Conservation (phyloP, 2,329 filamentous ascomycete genomes). For the Anthostomella pinea region DNA sequence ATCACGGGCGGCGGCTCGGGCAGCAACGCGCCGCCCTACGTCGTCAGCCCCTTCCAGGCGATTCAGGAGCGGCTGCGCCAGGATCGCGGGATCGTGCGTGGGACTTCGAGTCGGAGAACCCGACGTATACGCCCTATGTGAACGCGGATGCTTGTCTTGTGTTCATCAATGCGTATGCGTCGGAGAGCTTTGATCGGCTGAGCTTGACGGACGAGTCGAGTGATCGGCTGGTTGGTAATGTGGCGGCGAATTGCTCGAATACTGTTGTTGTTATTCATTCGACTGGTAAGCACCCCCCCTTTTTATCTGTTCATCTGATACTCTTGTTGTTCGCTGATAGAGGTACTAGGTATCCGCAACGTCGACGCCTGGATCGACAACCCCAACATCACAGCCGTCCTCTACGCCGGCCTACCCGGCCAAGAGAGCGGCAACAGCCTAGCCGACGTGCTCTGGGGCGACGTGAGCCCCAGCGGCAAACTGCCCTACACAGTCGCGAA, state of each 20-base stretch:
- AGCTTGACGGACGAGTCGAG: constrained; percentile 12
- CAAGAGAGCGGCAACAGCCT: constrained; percentile 80
- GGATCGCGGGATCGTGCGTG: constrained; percentile 10
- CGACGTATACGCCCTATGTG: constrained; percentile 41
- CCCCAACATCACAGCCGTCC: constrained; percentile 69
- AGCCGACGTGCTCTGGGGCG: constrained; percentile 62
- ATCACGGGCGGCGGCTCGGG: constrained; percentile 86
- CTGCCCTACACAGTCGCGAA: constrained; percentile 32
- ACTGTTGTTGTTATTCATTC: constrained; percentile 70
- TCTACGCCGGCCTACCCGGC: constrained; percentile 77
- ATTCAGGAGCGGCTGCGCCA: constrained; percentile 46
- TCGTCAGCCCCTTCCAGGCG: constrained; percentile 68
- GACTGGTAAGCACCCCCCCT: constrained; percentile 6
- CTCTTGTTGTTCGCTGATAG: background rate
- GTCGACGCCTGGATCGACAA: constrained; percentile 82
- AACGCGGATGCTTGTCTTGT: constrained; percentile 76
- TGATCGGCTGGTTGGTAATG: constrained; percentile 13
- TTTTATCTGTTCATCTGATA: background rate
- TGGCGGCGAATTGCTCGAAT: constrained; percentile 16
- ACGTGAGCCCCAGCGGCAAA: constrained; percentile 24
- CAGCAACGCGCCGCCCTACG: constrained; percentile 75
- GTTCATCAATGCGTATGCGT: constrained; percentile 77
- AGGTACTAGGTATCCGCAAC: constrained; percentile 42
- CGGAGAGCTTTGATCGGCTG: constrained; percentile 57
- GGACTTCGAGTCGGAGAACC: constrained; percentile 13